Conservation (phyloP, 140 eudicot genomes). For the Senecio squalidus region DNA sequence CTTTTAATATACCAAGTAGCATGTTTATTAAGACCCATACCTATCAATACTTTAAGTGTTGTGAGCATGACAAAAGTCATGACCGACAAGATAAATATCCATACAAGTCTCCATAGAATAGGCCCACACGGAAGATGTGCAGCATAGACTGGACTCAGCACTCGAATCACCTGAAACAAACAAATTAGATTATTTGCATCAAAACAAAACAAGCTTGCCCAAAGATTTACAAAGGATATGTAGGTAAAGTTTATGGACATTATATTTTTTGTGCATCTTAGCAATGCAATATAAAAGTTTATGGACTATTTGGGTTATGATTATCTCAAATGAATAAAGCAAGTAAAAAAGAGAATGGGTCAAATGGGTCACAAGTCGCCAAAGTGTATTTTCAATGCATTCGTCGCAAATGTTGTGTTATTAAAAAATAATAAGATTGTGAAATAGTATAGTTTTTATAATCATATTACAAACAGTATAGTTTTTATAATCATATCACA, state of each 20-base stretch:
- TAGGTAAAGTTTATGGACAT: no score
- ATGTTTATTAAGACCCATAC: slow-evolving; percentile 78
- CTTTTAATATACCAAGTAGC: slow-evolving; percentile 87
- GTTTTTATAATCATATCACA: no score
- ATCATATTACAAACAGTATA: no score
- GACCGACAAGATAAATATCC: slow-evolving; percentile 47
- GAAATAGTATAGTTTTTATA: no score
- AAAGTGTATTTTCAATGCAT: no score
- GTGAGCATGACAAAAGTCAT: slow-evolving; percentile 86
- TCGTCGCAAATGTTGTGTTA: no score
- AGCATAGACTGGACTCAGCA: slow-evolving; percentile 73
- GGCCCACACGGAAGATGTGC: slow-evolving; percentile 82
- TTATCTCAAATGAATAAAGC: no score
- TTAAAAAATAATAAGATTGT: no score
- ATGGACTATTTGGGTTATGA: no score
- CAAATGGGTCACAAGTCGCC: no score
- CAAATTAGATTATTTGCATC: background rate
- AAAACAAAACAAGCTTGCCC: background rate
- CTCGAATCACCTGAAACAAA: slow-evolving; percentile 68
- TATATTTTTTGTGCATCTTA: no score
- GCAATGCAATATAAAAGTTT: background rate
- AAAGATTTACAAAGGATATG: background rate
- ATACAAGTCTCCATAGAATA: slow-evolving; percentile 61
- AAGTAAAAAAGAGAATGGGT: no score
- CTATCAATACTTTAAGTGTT: slow-evolving; percentile 70